phyloP scores from a whole-genome alignment of 805 yeast species.

The Kodamaea kaohsiungensis region DNA sequence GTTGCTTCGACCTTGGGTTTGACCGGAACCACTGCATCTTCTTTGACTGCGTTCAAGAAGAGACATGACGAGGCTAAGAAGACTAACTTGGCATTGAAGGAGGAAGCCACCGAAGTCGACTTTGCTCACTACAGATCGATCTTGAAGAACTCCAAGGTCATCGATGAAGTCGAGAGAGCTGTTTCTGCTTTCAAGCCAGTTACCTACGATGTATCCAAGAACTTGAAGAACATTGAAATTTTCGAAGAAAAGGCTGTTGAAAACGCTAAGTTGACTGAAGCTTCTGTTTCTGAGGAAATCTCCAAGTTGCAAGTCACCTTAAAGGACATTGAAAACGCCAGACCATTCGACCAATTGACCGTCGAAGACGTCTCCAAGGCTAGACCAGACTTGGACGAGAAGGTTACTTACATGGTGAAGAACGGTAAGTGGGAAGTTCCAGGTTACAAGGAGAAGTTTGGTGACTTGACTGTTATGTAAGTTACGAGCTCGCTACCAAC shows the following conservation, averaged over 20 bases:
- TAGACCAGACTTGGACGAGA: conserved; percentile 95
- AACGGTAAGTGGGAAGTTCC: conserved; percentile 98
- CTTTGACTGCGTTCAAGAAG: conserved; percentile 92
- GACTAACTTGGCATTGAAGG: conserved; percentile 65
- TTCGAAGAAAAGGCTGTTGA: conserved; percentile 95
- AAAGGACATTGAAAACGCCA: conserved; percentile 91
- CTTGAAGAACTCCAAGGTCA: conserved; percentile 78
- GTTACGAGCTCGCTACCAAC: neutral
- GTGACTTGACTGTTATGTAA: conserved; percentile 91
- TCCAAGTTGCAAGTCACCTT: conserved; percentile 83
- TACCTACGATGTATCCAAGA: conserved; percentile 83
- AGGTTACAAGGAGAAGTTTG: conserved; percentile 98
- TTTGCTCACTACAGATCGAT: conserved; percentile 76
- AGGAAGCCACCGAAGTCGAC: conserved; percentile 77
- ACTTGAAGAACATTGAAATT: conserved; percentile 86
- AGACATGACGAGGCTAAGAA: conserved; percentile 98
- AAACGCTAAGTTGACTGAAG: conserved; percentile 92
- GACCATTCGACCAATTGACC: conserved; percentile 97
- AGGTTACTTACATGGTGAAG: conserved; percentile 91
- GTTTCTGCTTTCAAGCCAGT: conserved; percentile 78
- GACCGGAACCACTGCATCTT: conserved; percentile 87
- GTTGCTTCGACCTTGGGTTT: conserved; percentile 85
- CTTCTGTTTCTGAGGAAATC: conserved; percentile 83
- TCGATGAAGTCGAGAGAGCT: conserved; percentile 78
- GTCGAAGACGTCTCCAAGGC: conserved; percentile 94